Evolutionary conservation across 169 alveolate genomes (phyloP).

Genomic region (Cryptosporidium xiaoi): DNA sequence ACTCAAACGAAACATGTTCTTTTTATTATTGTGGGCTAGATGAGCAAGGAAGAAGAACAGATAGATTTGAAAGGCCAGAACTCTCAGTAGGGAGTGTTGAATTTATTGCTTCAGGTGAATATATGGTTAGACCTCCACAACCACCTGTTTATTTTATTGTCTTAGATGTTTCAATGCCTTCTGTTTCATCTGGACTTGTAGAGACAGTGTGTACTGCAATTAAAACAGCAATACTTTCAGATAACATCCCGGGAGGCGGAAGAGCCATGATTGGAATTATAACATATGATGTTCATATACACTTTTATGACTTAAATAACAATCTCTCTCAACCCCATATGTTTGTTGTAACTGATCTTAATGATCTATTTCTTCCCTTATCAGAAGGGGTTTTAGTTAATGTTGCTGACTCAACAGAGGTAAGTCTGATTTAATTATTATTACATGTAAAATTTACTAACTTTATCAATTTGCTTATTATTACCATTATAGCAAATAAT

Average conservation of each 20-base stretch:
- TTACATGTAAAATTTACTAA: not conserved
- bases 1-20: slow-evolving; percentile 90
- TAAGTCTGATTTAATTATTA: slow-evolving; percentile 50
- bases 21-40: slow-evolving; percentile 76
- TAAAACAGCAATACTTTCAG: slow-evolving; percentile 83
- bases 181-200: slow-evolving; percentile 92
- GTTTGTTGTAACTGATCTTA: slow-evolving; percentile 91
- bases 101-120: slow-evolving; percentile 94
- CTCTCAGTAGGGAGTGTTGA: slow-evolving; percentile 94
- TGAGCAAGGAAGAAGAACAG: slow-evolving; percentile 86
- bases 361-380: slow-evolving; percentile 92
- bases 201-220: slow-evolving; percentile 88
- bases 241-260: slow-evolving; percentile 84
- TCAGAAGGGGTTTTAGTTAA: slow-evolving; percentile 91
- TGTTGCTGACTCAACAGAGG: slow-evolving; percentile 84
- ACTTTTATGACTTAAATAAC: slow-evolving; percentile 90
- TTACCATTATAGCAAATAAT: slow-evolving; percentile 49
- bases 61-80: slow-evolving; percentile 89
- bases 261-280: slow-evolving; percentile 93
- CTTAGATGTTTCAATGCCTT: slow-evolving; percentile 89
- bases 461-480: not conserved
- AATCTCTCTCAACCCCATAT: slow-evolving; percentile 89
- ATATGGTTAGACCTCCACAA: slow-evolving; percentile 96
- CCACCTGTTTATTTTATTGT: slow-evolving; percentile 93
- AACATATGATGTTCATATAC: slow-evolving; percentile 94